A percentile compares a stretch with the other conserved stretches of the same genome.
These are phyloP conservation scores for Pythium rhizo-oryzae DNA, from an alignment of 352 stramenopile species.

Conservation along the genomic window DNA sequence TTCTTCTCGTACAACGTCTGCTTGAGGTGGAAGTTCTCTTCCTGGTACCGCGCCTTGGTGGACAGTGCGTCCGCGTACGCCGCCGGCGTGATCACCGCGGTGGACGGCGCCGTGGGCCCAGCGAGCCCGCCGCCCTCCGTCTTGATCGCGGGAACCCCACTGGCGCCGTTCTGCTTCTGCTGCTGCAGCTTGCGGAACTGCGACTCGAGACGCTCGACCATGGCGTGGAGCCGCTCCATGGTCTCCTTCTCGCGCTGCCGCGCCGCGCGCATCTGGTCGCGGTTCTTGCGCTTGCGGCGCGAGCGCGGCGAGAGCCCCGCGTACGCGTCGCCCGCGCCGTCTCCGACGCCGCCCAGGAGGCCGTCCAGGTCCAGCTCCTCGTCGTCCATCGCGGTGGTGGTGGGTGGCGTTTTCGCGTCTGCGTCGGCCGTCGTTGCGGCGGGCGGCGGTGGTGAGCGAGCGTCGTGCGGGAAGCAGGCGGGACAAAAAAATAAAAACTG, in stretches of 20 bases:
- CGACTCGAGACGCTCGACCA: slow-evolving; percentile 47
- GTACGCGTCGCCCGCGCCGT: slow-evolving; percentile 12
- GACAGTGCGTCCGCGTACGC: slow-evolving; percentile 45
- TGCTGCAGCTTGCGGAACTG: slow-evolving; percentile 34
- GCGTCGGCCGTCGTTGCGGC: too few relatives aligned
- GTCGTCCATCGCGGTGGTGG: background rate
- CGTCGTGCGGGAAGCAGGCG: background rate
- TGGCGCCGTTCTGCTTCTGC: slow-evolving; percentile 1
- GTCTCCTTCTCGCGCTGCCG: slow-evolving; percentile 51
- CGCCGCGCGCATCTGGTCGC: slow-evolving; percentile 57
- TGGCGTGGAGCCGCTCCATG: slow-evolving; percentile 50
- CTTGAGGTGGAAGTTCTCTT: slow-evolving; percentile 39
- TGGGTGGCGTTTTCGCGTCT: too few relatives aligned
- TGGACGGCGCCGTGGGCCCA: background rate
- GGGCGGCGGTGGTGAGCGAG: background rate
- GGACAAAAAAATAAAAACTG: background rate
- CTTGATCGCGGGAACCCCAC: background rate
- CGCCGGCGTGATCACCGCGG: background rate
- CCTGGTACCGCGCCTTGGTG: slow-evolving; percentile 32
- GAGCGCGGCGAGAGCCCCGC: slow-evolving; percentile 43
- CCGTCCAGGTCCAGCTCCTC: background rate
- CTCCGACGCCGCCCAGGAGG: background rate
- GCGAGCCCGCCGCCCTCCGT: background rate
- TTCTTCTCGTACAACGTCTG: slow-evolving; percentile 37
- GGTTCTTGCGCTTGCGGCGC: slow-evolving; percentile 51